Base-by-base conservation (phyloP, 371 early-diverging fungal genomes). In the Rozella allomycis region DNA sequence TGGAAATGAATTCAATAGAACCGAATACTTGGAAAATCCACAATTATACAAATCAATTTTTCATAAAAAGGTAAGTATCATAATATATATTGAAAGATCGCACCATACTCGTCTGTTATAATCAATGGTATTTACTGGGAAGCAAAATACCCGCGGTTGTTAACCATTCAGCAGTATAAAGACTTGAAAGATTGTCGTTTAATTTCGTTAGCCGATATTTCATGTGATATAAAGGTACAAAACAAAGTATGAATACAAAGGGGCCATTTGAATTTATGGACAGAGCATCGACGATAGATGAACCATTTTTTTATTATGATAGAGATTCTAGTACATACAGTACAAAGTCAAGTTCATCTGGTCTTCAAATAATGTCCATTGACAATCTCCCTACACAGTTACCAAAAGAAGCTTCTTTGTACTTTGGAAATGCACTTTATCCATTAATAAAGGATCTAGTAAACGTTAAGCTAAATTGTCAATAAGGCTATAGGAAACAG, bases 121-220 rank as follows among this genome's bases (percentile, higher is more conserved):
- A 58, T 85, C 31, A 91, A 87, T 34, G 94, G 93, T 10, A 79
- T 81, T 26, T 94, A 82, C 50, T 94, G 94, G 94, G 78, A 82
- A 40, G 38, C 55, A 9, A 51, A 64, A 26, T 86, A 58, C 47
- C 94, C 94, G n/a, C 70, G 87, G 10, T 54, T 91, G 30, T 40
- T 94, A 46, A 84, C 84, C 12, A 77, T 62, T 13, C 56, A 63
- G 26, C 85, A 93, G 34, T 48, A 78, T 14, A 40, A 47, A 9
- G 40, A 63, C n/a, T 53, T 90, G 30, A 69, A 52, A 44, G 34
- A 54, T 22, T 62, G 60, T n/a, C 45, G 67, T 13, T 58, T 72
- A 25, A 55, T 77, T 30, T 60, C 91, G 70, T 61, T 88, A 41
- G 79, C 83, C 6, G 94, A 94, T 45, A 78, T 94, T 23, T 79